Percentiles rank a stretch among this genome's conserved stretches.
Evolutionary conservation across 2,329 filamentous ascomycete genomes (phyloP).

Genomic region (Calonectria hongkongensis): DNA sequence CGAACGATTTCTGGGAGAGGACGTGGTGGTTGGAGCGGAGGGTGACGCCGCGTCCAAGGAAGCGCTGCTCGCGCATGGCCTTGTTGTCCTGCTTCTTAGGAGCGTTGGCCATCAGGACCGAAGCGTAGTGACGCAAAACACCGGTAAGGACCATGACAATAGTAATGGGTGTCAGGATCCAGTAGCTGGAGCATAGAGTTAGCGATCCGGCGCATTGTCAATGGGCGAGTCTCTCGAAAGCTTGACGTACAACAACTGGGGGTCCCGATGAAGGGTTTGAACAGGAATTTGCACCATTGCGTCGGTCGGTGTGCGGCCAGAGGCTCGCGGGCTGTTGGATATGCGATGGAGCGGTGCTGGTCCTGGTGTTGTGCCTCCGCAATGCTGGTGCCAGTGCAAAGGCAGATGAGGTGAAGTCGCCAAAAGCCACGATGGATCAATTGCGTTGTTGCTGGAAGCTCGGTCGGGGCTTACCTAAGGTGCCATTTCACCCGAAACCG

Average conservation of each 20-base stretch:
- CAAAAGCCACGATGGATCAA: conserved; percentile 42
- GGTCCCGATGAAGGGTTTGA: conserved; percentile 98
- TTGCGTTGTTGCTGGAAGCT: conserved; percentile 33
- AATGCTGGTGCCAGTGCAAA: conserved; percentile 32
- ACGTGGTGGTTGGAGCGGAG: conserved; percentile 89
- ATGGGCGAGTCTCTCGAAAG: conserved; percentile 10
- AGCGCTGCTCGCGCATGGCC: conserved; percentile 89
- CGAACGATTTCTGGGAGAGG: conserved; percentile 86
- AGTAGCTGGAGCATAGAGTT: conserved; percentile 80
- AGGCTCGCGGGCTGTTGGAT: conserved; percentile 37
- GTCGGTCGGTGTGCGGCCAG: conserved; percentile 34
- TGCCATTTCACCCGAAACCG: conserved; percentile 9
- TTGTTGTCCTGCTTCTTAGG: conserved; percentile 88
- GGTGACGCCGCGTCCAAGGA: conserved; percentile 87
- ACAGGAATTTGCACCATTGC: conserved; percentile 88
- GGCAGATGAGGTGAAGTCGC: conserved; percentile 31
- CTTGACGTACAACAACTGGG: conserved; percentile 90
- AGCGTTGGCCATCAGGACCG: conserved; percentile 88
- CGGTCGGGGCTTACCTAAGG: conserved; percentile 37
- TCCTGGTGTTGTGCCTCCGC: conserved; percentile 36
- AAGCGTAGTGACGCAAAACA: conserved; percentile 96
- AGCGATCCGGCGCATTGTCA: conserved; percentile 38
- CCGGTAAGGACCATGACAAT: conserved; percentile 98
- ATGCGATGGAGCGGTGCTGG: conserved; percentile 41
- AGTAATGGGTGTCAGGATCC: conserved; percentile 98